Conservation (phyloP, 257 asterid genomes). For the Nyctanthes arbortristis region DNA sequence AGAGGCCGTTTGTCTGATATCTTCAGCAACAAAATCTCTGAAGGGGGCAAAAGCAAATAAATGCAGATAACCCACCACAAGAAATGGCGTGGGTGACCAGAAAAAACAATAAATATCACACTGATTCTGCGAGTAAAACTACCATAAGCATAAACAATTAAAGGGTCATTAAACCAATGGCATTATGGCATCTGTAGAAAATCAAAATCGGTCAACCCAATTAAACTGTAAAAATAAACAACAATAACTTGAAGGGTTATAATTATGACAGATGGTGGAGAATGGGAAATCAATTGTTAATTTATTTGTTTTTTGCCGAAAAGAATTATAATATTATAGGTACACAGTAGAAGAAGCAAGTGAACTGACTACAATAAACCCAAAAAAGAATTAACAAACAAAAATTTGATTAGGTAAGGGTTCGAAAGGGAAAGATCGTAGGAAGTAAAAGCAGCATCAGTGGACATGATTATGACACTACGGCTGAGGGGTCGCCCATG, state of each 20-base stretch:
- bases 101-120: not conserved
- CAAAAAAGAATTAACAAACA: not conserved
- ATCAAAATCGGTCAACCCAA: not conserved
- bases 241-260: conserved; percentile 7
- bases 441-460: not conserved
- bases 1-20: conserved; percentile 15
- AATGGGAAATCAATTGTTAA: not conserved
- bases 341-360: not conserved
- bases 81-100: conserved; percentile 7
- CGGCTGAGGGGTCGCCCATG: not conserved
- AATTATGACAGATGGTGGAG: conserved; percentile 27
- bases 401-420: conserved; percentile 9
- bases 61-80: conserved; percentile 20
- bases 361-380: not conserved
- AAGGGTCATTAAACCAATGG: conserved; percentile 3
- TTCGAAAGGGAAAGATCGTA: not conserved
- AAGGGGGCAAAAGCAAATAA: conserved; percentile 23
- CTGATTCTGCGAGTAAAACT: not conserved
- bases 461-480: not conserved
- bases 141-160: not conserved
- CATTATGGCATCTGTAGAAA: not conserved
- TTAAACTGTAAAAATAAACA: not conserved
- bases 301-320: not conserved
- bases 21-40: conserved; percentile 3
- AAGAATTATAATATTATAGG: not conserved